Evolutionary conservation across 2,329 filamentous ascomycete genomes (phyloP).

Genomic region (Microsporum audouinii): DNA sequence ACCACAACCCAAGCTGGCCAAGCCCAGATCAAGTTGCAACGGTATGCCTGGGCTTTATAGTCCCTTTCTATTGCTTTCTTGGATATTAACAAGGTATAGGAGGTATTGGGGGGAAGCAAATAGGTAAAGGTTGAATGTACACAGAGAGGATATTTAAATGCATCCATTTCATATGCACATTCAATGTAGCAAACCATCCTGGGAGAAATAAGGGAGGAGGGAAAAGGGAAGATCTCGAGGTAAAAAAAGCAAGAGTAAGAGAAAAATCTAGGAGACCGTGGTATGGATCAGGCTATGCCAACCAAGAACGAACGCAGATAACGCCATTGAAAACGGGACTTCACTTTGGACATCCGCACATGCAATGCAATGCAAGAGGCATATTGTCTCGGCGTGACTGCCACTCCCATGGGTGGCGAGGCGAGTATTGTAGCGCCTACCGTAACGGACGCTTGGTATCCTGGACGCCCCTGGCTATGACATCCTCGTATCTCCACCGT

Average conservation of each 20-base stretch:
- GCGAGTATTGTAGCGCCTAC: slow-evolving; percentile 30
- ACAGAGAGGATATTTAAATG: background rate
- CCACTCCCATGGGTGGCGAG: background rate
- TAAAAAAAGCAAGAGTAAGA: background rate
- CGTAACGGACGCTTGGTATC: slow-evolving; percentile 63
- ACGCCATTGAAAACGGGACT: background rate
- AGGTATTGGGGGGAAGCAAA: background rate
- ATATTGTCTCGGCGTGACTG: background rate
- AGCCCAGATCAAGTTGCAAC: background rate
- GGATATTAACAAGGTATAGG: slow-evolving; percentile 1
- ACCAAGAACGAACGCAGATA: background rate
- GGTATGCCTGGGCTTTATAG: background rate
- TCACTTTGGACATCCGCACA: background rate
- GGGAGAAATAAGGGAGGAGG: background rate
- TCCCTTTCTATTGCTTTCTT: background rate
- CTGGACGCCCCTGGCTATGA: slow-evolving; percentile 60
- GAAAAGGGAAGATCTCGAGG: background rate
- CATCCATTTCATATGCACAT: background rate
- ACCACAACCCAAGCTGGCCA: background rate
- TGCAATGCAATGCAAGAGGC: background rate
- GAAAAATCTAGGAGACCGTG: background rate
- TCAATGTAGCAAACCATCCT: background rate
- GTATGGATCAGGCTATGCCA: background rate
- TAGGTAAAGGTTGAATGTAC: slow-evolving; percentile 1
- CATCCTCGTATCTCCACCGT: slow-evolving; percentile 66